phyloP scores from a whole-genome alignment of 371 early-diverging fungal genomes.

The Rhizopus stolonifer region DNA sequence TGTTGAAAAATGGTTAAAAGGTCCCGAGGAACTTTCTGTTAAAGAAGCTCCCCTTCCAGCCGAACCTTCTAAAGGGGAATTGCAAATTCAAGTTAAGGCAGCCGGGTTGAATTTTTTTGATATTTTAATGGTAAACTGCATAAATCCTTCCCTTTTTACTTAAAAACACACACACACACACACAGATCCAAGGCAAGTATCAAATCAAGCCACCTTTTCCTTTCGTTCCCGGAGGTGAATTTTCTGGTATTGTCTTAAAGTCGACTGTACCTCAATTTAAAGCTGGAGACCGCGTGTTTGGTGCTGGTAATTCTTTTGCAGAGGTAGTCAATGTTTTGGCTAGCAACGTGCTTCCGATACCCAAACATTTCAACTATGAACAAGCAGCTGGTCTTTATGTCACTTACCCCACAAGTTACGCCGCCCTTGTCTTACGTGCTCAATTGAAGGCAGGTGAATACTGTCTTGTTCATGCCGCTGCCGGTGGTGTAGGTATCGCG shows the following conservation, averaged over 20 bases:
- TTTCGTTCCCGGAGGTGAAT: constrained; percentile 82
- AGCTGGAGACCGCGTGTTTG: constrained; percentile 80
- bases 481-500: constrained; percentile 69
- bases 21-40: constrained; percentile 69
- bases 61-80: constrained; percentile 55
- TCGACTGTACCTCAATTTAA: constrained; percentile 53
- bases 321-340: constrained; percentile 61
- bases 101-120: constrained; percentile 84
- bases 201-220: constrained; percentile 83
- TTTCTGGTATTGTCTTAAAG: constrained; percentile 43
- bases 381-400: constrained; percentile 80
- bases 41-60: constrained; percentile 57
- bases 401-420: constrained; percentile 83
- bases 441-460: constrained; percentile 63
- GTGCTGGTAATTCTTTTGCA: constrained; percentile 68
- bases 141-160: not conserved
- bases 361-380: constrained; percentile 68
- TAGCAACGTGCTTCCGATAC: constrained; percentile 60
- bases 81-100: constrained; percentile 74
- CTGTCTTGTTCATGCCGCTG: constrained; percentile 71
- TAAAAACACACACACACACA: no score
- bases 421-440: constrained; percentile 73
- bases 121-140: constrained; percentile 66
- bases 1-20: constrained; percentile 70
- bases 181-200: constrained; percentile 80